These are phyloP conservation scores for Mycena citricolor DNA, from an alignment of 1,284 basidiomycete genomes.

Conservation along the genomic window DNA sequence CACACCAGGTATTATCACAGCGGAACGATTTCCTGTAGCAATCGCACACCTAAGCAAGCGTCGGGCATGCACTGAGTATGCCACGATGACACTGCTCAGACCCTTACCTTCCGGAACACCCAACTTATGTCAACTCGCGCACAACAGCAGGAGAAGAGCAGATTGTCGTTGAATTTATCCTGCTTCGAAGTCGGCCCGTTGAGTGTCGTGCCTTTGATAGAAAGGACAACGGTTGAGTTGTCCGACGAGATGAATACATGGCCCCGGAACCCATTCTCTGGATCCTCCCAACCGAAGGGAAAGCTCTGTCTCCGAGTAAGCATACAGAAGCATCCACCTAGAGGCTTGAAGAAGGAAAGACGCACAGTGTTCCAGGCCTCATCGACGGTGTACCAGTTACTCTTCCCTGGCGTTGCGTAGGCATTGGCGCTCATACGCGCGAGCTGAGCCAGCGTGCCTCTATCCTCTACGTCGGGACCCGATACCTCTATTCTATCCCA, in stretches of 20 bases:
- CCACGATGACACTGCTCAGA: too few species aligned
- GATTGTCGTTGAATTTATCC: conserved; percentile 97
- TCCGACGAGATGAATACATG: conserved; percentile 83
- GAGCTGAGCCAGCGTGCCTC: conserved; percentile 80
- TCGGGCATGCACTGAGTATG: too few species aligned
- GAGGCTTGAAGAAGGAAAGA: conserved; percentile 21
- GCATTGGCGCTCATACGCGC: conserved; percentile 93
- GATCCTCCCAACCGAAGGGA: conserved; percentile 90
- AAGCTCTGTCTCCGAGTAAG: conserved; percentile 53
- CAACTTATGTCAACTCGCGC: conserved; percentile 91
- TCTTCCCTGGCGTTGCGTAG: conserved; percentile 68
- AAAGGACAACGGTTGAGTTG: conserved; percentile 84
- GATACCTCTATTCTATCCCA: conserved; percentile 58
- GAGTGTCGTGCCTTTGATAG: conserved; percentile 92
- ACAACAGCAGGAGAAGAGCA: conserved; percentile 97
- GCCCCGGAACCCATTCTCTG: conserved; percentile 84
- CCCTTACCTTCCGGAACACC: conserved; percentile 49
- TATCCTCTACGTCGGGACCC: conserved; percentile 76
- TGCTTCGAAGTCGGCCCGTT: conserved; percentile 82
- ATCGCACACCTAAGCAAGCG: conserved; percentile 60
- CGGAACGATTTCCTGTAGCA: conserved; percentile 74
- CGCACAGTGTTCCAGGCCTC: conserved; percentile 72
- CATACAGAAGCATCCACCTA: too few species aligned
- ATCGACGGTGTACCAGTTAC: conserved; percentile 85
- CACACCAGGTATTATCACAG: conserved; percentile 85